Base-by-base conservation (phyloP, 495 filamentous ascomycete genomes). In the Podospora bellae-mahoneyi region DNA sequence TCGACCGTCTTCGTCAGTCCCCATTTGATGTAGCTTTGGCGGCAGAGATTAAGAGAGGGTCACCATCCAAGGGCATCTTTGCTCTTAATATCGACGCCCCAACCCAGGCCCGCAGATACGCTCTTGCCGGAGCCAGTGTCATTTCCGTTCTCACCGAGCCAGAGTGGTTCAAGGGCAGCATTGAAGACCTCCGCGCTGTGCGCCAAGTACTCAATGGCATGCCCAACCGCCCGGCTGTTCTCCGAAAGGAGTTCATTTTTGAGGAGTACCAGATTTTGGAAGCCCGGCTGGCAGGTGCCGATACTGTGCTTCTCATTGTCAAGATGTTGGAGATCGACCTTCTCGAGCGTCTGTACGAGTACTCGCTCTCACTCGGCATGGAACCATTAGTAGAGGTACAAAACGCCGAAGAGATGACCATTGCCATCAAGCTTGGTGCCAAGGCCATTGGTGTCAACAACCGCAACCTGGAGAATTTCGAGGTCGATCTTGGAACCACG, bases 391-490 rank as follows among this genome's bases (percentile, higher is more conserved):
- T 99, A 28, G 95, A 99, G 76, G 95, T 99, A 23, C 96, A 99
- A 72, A 98, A 89, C 20, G 85, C 89, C 0, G 92, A 94, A 54
- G 95, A 99, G 79, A 98, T 97, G 93, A 81, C 89, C 55, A 88
- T 87, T 44, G 95, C 95, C 13, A 88, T 96, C 27, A 86, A 90
- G 28, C 83, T 99, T 9, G 96, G 95, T 18, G 84, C 95, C n/a
- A 89, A 93, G 76, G 93, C 96, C 27, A 97, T 99, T 73, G 95
- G 95, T 9, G 95, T 99, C 72, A 99, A 99, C 79, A 99, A 99
- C 78, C 86, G 95, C 55, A 94, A 99, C 73, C 84, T 99, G 6
- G 93, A 93, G 64, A 97, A 86, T 75, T 99, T 99, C 67, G 93
- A 97, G 74, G 95, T 99, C 18, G 95, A 99, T 74, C 86, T 98